Evolutionary conservation across 371 early-diverging fungal genomes (phyloP).

Genomic region (Nematocida sp.): DNA sequence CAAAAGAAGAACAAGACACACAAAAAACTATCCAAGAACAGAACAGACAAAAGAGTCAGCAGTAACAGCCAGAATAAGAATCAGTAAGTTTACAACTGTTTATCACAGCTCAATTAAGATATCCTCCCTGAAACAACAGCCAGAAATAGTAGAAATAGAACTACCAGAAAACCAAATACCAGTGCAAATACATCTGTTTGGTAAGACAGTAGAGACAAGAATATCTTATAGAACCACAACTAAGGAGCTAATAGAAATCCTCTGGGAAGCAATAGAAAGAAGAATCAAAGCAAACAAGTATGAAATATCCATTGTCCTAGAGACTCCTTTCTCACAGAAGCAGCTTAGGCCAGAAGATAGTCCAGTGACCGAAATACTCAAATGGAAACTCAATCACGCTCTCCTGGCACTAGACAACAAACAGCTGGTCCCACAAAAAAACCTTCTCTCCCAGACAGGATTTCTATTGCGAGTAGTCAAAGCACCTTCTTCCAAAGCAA

Average conservation of each 20-base stretch:
- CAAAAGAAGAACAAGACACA: no score
- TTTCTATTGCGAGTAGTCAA: slow-evolving; percentile 13
- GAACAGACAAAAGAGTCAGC: no score
- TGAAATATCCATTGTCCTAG: background rate
- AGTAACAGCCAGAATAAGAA: no score
- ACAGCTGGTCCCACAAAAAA: slow-evolving; percentile 14
- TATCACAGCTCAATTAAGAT: no score
- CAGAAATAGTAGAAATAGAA: background rate
- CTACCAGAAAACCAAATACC: background rate
- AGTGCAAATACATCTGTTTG: background rate
- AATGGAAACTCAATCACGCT: slow-evolving; percentile 45
- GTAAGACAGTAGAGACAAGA: background rate
- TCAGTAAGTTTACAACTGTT: no score
- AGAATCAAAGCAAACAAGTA: background rate
- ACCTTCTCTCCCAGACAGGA: slow-evolving; percentile 17
- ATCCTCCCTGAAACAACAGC: no score
- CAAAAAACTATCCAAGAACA: no score
- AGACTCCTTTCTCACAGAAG: background rate
- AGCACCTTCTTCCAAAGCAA: no score
- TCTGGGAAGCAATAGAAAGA: slow-evolving; percentile 1
- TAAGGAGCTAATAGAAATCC: slow-evolving; percentile 6
- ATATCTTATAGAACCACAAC: slow-evolving; percentile 26
- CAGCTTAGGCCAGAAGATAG: background rate
- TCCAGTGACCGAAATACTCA: slow-evolving; percentile 25
- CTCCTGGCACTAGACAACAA: background rate